Base-by-base conservation (phyloP, 2,329 filamentous ascomycete species). In the Podosphaera xanthii region DNA sequence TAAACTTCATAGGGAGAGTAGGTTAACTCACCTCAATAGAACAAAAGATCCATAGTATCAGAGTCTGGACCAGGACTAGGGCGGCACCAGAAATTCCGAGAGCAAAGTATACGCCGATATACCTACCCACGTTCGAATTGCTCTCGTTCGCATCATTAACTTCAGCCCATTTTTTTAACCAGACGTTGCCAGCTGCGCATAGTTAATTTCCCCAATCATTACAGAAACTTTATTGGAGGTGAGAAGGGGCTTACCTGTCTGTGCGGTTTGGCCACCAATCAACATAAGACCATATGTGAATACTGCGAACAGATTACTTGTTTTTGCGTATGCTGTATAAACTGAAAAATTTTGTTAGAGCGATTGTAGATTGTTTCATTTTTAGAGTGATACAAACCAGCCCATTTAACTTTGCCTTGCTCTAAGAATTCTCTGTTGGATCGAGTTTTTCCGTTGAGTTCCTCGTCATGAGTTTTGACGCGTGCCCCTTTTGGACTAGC, bases 41-140 rank as follows among this genome's bases (percentile, higher is more conserved):
- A 73, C 94, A 98, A 74, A 98, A 97, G 64, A 98, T 97, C 92
- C 92, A 98, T 35, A 98, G 76, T 63, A 98, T 89, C 65, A 98
- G 74, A 4, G 91, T 97, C 72, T 97, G 92, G 36, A 94, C 69
- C 49, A 97, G 88, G 2, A 94, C 91, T 63, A 98, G 76, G 50
- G 80, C 77, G 48, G 92, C 85, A 34, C 87, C 84, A 38, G 91
- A 91, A 58, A 98, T 79, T 55, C 92, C 94, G 71, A 98, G 87
- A 14, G 86, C 88, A 72, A 98, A 92, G 73, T 98, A 98, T 63
- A 98, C 81, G 60, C 91, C 88, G 68, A 98, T 86, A 69, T 89
- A 98, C 71, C 87, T 94, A 65, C 85, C 90, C 60, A 94, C 79
- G 44, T 90, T 68, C 7, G 80, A 77, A 69, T 97, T 97, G 54